Evolutionary conservation across 106 monocot species (phyloP).

Genomic region (Ottelia alismoides): DNA sequence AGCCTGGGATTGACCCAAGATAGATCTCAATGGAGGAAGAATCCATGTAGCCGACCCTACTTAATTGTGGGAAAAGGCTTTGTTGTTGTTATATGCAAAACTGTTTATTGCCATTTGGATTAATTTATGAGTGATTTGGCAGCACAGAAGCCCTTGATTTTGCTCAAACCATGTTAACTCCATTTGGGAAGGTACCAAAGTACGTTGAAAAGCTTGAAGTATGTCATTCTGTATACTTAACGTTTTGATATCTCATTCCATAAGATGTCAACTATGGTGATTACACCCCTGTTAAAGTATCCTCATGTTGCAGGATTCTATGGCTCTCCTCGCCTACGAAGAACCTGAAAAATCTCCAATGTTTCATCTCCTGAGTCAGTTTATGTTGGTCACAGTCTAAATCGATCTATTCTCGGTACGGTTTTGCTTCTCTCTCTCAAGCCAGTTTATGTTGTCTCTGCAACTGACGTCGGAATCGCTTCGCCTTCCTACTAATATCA

Average conservation of each 20-base stretch:
- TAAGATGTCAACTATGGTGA: too few species aligned
- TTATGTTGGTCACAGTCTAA: conserved; percentile 53
- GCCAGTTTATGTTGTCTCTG: not conserved
- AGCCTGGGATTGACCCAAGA: too few species aligned
- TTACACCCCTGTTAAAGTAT: too few species aligned
- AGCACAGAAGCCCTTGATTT: conserved; percentile 90
- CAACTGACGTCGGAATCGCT: too few species aligned
- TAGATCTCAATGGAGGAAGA: too few species aligned
- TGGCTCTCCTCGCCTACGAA: conserved; percentile 66
- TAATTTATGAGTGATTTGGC: too few species aligned
- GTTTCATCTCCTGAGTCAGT: conserved; percentile 72
- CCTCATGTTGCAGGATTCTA: conserved; percentile 59
- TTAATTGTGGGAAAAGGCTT: too few species aligned
- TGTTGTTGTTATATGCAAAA: too few species aligned
- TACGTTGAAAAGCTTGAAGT: conserved; percentile 79
- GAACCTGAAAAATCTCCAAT: conserved; percentile 84
- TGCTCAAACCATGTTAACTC: conserved; percentile 51
- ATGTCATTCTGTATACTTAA: conserved; percentile 11
- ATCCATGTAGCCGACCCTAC: too few species aligned
- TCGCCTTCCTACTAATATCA: too few species aligned
- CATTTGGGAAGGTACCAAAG: conserved; percentile 59
- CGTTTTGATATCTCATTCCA: not conserved
- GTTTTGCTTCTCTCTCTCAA: not conserved
- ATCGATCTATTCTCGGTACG: conserved; percentile 73
- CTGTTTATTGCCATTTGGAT: too few species aligned